Evolutionary conservation across 805 yeast species (phyloP), one percentile per base, ranked within the genome.

Genomic region (Saturnispora mendoncae): DNA sequence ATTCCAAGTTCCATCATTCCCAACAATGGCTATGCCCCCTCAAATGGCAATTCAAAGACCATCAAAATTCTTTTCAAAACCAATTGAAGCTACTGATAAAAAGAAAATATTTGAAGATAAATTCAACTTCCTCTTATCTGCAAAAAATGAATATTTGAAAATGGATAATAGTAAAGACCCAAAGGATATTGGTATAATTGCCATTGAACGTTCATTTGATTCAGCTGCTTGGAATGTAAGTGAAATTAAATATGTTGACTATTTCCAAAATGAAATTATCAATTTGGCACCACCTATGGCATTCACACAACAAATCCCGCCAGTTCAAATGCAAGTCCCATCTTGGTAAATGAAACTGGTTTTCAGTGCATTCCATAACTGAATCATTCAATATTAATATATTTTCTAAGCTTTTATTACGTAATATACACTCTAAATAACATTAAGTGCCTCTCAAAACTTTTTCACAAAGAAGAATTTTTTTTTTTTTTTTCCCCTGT

Each of bases 151-250:
- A 31, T 61, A 53, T 36, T 44, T 40, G 6, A 19, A 45, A 17
- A 41, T 47, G 23, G 47, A 54, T 46, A 50, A 58, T 46, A 39
- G 42, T 7, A 36, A 45, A 54, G 39, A 53, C 42, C 35, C 17
- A 47, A 51, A 51, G 21, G 50, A 46, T 8, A 51, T 52, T 50
- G 62, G 60, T 30, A 57, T 60, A 15, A 65, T 69, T 38, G 51
- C 60, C 18, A 65, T 79, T 46, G 87, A 79, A 49, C 75, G 67
- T 51, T 78, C 92, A 6, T 84, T 72, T 57, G 67, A 68, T 13
- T 27, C 23, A n/a, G 37, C 37, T n/a, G 14, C 33, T 19, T 37
- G 39, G 39, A 37, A 37, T n/a, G 33, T 28, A 9, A 37, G 76
- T 58, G 71, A 67, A 42, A 60, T 65, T 14, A 56, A 73, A 30